A percentile compares a stretch with the other conserved stretches of the same genome.
phyloP scores from a whole-genome alignment of 2,329 filamentous ascomycete species.

The Aureobasidium namibiae region DNA sequence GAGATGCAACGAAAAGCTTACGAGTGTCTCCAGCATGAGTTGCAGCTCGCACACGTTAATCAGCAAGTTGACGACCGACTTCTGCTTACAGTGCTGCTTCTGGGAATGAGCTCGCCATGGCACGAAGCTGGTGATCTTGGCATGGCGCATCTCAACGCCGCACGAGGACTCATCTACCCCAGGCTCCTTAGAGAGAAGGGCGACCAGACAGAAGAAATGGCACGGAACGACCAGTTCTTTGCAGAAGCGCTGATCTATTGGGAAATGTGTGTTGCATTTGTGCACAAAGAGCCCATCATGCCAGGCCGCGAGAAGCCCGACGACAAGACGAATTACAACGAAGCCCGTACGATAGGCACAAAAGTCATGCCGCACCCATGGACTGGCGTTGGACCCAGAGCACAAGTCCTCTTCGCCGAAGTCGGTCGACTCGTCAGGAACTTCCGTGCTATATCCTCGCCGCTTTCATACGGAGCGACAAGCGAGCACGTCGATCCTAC shows the following conservation, averaged over 20 bases:
- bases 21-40: conserved; percentile 42
- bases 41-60: conserved; percentile 18
- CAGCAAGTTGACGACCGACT: conserved; percentile 17
- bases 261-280: conserved; percentile 50
- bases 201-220: conserved; percentile 24
- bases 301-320: conserved; percentile 1
- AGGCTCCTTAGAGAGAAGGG: conserved; percentile 32
- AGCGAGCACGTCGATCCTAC: conserved; percentile 17
- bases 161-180: conserved; percentile 34
- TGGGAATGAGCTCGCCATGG: conserved; percentile 54
- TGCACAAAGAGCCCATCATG: conserved; percentile 32
- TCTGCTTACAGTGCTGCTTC: conserved; percentile 49
- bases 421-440: conserved; percentile 31
- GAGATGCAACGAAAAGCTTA: conserved; percentile 25
- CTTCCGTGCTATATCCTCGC: conserved; percentile 13
- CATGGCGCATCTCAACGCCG: conserved; percentile 44
- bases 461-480: background rate
- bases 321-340: conserved; percentile 19
- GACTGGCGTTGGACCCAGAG: conserved; percentile 41
- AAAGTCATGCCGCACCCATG: conserved; percentile 34
- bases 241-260: conserved; percentile 51
- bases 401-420: conserved; percentile 38
- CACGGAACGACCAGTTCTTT: conserved; percentile 40
- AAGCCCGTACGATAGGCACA: background rate
- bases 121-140: conserved; percentile 50